Evolutionary conservation across 352 stramenopile species (phyloP), one percentile per base, ranked within the genome.

Genomic region (Blastocystis hominis): DNA sequence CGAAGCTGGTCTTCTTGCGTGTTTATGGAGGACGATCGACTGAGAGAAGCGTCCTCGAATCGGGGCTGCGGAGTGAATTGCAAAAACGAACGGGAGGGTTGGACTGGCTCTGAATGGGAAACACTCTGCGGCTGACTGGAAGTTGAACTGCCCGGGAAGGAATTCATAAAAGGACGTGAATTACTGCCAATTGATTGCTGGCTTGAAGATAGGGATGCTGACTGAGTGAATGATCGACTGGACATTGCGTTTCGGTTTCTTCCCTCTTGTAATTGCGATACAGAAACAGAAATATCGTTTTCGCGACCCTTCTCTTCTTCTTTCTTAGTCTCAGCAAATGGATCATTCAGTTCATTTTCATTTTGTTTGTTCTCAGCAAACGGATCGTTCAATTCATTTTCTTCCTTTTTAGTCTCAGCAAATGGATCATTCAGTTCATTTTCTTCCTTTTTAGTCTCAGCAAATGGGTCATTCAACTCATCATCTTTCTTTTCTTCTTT

Each of bases 301-400:
- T 20, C 9, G 50, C 50, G 50, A 56, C 20, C 50, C 30, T 64
- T 64, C 20, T 20, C 50, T 56, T 20, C 50, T 56, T 30, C 24
- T 30, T 30, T 13, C 24, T 75, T 64, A 15, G 15, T 30, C 4
- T 61, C 47, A 9, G 17, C 54, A 62, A 80, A 64, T 15, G 69
- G 69, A 64, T 80, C 40, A 64, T 15, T 10, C 30, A 64, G 68
- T 24, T 4, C n/a, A 9, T 56, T 24, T 40, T 63, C 38, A 3
- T 69, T 59, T 30, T 84, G 4, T 40, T 72, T 30, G 3, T 63
- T 80, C 70, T 64, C 34, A 61, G 46, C 70, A 64, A 84, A 66
- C 6, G 50, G 36, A 47, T 80, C 70, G 15, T 42, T 5, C 13
- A 40, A 38, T 20, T n/a, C 13, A 30, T 30, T 30, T 46, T 78